These are phyloP conservation scores for Cryptococcus floricola DNA, from an alignment of 1,284 basidiomycete genomes.

Conservation along the genomic window DNA sequence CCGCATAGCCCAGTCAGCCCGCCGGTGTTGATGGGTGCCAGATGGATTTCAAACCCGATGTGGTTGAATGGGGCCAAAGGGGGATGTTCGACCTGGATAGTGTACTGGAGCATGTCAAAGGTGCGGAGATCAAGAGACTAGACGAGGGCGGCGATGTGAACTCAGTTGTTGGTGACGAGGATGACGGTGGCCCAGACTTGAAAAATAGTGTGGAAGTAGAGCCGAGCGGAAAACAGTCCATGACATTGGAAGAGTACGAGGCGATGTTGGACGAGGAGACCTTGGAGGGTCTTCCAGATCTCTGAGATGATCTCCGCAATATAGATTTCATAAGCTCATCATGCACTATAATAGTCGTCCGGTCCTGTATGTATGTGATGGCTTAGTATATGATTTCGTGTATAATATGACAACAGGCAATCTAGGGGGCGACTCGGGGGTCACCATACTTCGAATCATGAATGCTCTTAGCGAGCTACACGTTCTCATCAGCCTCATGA, in stretches of 20 bases:
- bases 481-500: neutral
- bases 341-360: no score
- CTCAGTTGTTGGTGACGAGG: neutral
- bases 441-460: neutral
- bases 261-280: conserved; percentile 38
- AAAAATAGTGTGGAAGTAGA: conserved; percentile 5
- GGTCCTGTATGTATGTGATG: no score
- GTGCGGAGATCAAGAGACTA: conserved; percentile 1
- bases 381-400: no score
- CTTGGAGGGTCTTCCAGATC: neutral
- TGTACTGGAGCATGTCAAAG: conserved; percentile 37
- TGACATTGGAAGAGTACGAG: conserved; percentile 42
- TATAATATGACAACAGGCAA: no score
- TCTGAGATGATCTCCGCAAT: neutral
- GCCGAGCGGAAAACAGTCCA: conserved; percentile 10
- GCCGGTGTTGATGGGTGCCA: conserved; percentile 4
- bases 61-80: conserved; percentile 46
- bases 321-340: no score
- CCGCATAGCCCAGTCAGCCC: neutral
- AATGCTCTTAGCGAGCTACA: neutral
- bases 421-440: neutral
- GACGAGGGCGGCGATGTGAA: neutral
- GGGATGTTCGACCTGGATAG: conserved; percentile 37
- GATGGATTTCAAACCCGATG: conserved; percentile 49
- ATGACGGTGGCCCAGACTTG: neutral